Evolutionary conservation across 345 rosid species (phyloP).

Genomic region (Hevea brasiliensis): DNA sequence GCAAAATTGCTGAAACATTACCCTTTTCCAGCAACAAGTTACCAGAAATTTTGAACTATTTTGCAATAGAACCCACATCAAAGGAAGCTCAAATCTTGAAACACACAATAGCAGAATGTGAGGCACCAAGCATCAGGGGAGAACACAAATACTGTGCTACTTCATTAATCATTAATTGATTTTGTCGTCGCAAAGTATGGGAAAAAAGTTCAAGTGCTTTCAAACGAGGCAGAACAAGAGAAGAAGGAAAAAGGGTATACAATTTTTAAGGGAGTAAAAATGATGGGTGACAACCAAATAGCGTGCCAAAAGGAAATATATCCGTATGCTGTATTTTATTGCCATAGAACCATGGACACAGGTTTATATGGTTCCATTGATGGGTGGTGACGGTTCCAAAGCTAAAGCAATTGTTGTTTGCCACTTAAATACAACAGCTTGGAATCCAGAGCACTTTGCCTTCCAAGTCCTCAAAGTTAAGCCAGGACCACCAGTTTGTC

Average conservation of each 20-base stretch:
- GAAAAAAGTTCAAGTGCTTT: neutral
- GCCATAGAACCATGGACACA: conserved; percentile 7
- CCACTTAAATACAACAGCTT: conserved; percentile 16
- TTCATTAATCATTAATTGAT: conserved; percentile 20
- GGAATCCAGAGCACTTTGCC: conserved; percentile 24
- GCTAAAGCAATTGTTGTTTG: conserved; percentile 9
- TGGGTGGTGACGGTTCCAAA: conserved; percentile 11
- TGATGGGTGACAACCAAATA: conserved; percentile 8
- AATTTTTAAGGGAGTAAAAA: neutral
- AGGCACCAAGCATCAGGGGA: conserved; percentile 12
- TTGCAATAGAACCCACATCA: neutral
- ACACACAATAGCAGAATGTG: conserved; percentile 3
- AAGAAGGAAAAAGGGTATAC: neutral
- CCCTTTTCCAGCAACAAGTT: conserved; percentile 13
- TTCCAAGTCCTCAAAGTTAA: conserved; percentile 15
- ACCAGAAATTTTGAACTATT: neutral
- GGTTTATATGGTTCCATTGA: conserved; percentile 6
- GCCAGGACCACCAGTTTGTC: conserved; percentile 16
- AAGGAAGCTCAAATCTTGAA: neutral
- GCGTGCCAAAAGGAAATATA: conserved; percentile 22
- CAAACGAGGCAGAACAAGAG: conserved; percentile 4
- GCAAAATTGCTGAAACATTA: neutral
- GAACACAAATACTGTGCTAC: conserved; percentile 23
- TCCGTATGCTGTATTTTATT: conserved; percentile 19
- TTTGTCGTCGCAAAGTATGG: conserved; percentile 3